Base-by-base conservation (phyloP, 2,329 filamentous ascomycete species). In the Aureobasidium sp. region DNA sequence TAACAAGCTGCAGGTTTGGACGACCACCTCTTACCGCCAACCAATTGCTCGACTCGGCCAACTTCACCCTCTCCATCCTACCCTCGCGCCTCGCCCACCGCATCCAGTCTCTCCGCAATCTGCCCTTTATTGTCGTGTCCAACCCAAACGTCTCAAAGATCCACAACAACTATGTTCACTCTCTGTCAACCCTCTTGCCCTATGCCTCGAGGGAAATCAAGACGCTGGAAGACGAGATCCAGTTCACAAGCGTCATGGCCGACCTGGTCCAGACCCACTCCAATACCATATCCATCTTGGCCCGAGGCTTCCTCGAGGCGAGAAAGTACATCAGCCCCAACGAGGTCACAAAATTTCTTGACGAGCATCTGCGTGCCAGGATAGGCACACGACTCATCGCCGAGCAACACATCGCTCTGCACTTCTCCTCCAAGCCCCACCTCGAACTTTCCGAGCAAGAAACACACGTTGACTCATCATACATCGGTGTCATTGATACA, bases 81-180 rank as follows among this genome's bases (percentile, higher is more conserved):
- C 94, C 94, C 15, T 89, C 94, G 55, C 90, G 94, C 41, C 86
- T 99, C 29, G 94, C 94, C 29, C 91, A 95, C 73, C 90, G 94
- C 62, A 96, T 99, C 66, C 90, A 96, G 74, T 91, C 91, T 47
- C 81, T 99, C 20, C 88, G 92, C 66, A 96, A 96, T 72, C 84
- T 99, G 9, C 94, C 94, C 0, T 99, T 93, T 75, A 97, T 99
- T 66, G 93, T 99, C 61, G 94, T 99, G 29, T 92, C 93, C n/a
- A 97, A 99, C 73, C 90, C 91, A 0, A 91, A 97, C 73, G 91
- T 99, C 68, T 89, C 88, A 29, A 87, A 88, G 70, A 99, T 99
- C 67, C 96, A 97, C 80, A 87, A 90, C 75, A 97, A 97, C 76
- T 99, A 99, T 75, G 81, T 96, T 48, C 92, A 97, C 75, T 96